These are phyloP conservation scores for Friedmanniomyces endolithicus DNA, from an alignment of 495 filamentous ascomycete genomes.

Conservation along the genomic window DNA sequence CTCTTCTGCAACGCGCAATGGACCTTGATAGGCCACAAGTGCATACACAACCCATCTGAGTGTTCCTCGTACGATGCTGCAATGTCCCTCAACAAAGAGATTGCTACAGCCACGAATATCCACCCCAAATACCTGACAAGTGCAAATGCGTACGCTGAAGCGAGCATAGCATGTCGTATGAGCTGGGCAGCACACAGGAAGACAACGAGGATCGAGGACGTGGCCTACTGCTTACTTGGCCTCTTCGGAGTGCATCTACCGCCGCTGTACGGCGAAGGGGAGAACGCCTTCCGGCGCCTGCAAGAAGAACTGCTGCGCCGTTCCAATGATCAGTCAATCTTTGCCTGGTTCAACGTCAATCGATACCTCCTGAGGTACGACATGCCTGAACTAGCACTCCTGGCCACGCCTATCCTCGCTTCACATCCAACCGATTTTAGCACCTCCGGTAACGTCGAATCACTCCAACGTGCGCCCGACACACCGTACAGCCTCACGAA, in stretches of 20 bases:
- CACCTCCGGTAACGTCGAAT: not conserved
- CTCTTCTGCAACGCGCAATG: slow-evolving; percentile 9
- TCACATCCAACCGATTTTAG: not conserved
- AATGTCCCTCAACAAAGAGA: not conserved
- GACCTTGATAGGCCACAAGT: slow-evolving; percentile 1
- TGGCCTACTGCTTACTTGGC: slow-evolving; percentile 17
- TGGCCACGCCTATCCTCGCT: not conserved
- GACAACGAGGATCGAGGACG: slow-evolving; percentile 13
- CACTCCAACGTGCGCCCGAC: not conserved
- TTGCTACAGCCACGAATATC: not conserved
- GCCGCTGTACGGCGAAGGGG: slow-evolving; percentile 14
- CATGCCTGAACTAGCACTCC: not conserved
- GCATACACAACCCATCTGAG: not conserved
- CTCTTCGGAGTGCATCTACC: slow-evolving; percentile 19
- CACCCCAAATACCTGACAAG: not conserved
- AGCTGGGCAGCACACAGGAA: slow-evolving; percentile 15
- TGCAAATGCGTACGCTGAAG: not conserved
- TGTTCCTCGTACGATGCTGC: not conserved
- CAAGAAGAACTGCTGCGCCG: slow-evolving; percentile 12
- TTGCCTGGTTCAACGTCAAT: slow-evolving; percentile 2
- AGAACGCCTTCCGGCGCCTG: slow-evolving; percentile 10
- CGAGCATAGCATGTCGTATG: slow-evolving; percentile 13
- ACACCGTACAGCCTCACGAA: not conserved
- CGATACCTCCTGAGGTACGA: not conserved
- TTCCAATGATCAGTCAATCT: slow-evolving; percentile 9